Conservation (phyloP, 2,329 filamentous ascomycete genomes). For the Lachnellula hyalina region DNA sequence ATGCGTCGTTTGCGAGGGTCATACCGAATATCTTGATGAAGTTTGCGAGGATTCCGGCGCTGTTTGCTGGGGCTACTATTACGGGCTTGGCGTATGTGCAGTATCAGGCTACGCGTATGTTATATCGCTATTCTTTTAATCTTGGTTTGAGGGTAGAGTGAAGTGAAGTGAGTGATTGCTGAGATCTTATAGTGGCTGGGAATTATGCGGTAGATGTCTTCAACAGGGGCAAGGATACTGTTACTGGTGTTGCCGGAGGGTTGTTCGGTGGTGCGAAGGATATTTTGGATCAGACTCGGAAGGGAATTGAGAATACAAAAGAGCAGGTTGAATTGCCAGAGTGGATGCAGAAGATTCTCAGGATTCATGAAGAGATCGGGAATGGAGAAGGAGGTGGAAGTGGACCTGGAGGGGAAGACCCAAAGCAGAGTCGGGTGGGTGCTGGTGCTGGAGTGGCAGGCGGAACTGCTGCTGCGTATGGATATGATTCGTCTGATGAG, state of each 20-base stretch:
- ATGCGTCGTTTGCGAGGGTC: slow-evolving; percentile 59
- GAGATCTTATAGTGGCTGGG: slow-evolving; percentile 53
- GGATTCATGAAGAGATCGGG: slow-evolving; percentile 54
- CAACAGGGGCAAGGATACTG: slow-evolving; percentile 65
- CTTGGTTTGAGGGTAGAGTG: neutral
- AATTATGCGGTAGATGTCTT: slow-evolving; percentile 74
- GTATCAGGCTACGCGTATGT: slow-evolving; percentile 84
- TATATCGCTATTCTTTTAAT: neutral
- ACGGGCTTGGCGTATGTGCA: slow-evolving; percentile 88
- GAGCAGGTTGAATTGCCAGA: slow-evolving; percentile 66
- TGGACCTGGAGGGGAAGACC: slow-evolving; percentile 42
- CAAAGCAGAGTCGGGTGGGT: slow-evolving; percentile 54
- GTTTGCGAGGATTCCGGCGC: slow-evolving; percentile 78
- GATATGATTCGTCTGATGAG: slow-evolving; percentile 63
- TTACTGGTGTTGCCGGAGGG: slow-evolving; percentile 61
- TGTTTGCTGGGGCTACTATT: slow-evolving; percentile 84
- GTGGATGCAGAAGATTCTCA: slow-evolving; percentile 74
- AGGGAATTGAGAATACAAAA: slow-evolving; percentile 79
- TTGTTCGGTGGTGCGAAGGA: slow-evolving; percentile 68
- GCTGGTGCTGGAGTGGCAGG: slow-evolving; percentile 56
- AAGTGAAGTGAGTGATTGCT: slow-evolving; percentile 8
- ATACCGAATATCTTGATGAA: slow-evolving; percentile 89
- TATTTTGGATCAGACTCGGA: slow-evolving; percentile 71
- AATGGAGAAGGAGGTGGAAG: slow-evolving; percentile 37
- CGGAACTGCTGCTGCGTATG: slow-evolving; percentile 72